Evolutionary conservation across 2,329 filamentous ascomycete species (phyloP).

Genomic region (Madurella mycetomatis): DNA sequence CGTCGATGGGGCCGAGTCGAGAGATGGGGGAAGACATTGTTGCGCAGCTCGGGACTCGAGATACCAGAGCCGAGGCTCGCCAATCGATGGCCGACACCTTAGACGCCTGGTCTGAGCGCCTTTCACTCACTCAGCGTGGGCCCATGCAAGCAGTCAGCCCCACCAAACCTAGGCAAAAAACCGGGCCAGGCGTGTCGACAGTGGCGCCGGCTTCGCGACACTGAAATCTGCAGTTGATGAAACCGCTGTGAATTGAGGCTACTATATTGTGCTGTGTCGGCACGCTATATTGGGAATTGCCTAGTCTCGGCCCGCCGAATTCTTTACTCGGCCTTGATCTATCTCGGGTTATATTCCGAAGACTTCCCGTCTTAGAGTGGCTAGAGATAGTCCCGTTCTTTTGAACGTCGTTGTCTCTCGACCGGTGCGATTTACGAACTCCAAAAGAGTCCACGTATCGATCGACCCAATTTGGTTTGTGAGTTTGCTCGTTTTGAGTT

Average conservation of each 20-base stretch:
- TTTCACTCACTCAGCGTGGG: background rate
- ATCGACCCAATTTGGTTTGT: background rate
- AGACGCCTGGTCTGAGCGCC: conserved; percentile 10
- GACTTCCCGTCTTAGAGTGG: too few relatives aligned
- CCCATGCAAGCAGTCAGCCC: background rate
- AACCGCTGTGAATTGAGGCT: background rate
- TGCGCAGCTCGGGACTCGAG: conserved; percentile 10
- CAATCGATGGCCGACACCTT: background rate
- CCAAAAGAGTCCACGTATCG: background rate
- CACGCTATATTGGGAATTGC: too few relatives aligned
- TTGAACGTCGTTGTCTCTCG: too few relatives aligned
- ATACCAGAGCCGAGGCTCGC: conserved; percentile 13
- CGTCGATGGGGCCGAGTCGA: background rate
- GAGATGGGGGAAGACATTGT: background rate
- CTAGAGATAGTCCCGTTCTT: too few relatives aligned
- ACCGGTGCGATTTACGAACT: background rate
- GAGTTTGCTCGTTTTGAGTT: background rate
- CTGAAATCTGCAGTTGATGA: background rate
- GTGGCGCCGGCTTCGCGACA: conserved; percentile 1
- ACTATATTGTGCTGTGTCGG: background rate
- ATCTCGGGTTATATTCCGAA: too few relatives aligned
- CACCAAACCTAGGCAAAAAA: background rate
- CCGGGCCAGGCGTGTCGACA: background rate
- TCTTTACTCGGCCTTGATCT: too few relatives aligned
- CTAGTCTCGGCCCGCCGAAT: too few relatives aligned